Evolutionary conservation across 257 asterid genomes (phyloP), one percentile per base, ranked within the genome.

Genomic region (Fraxinus quadrangulata): DNA sequence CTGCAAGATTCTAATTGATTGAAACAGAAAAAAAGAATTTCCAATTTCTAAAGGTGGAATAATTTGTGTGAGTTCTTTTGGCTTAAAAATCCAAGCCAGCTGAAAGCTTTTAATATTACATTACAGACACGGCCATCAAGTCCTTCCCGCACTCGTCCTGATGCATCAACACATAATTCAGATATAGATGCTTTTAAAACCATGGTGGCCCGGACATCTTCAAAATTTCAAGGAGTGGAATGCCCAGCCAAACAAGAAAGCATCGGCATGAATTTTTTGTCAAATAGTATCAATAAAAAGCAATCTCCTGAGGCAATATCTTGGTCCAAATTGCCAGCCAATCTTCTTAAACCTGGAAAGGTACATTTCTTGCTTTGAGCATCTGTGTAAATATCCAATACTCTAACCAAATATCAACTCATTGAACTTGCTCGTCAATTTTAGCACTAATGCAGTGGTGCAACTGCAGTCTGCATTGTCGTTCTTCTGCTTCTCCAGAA

Each of bases 261-360:
- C 72, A 13, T 71, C 37, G 78, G 82, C 75, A 49, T 45, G 65
- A 88, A 75, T 78, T 67, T 67, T 76, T 76, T 66, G 42, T 19
- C 83, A 1, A 85, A 75, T 70, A 65, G 56, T 74, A 76, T 21
- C 6, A 80, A 67, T 74, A 88, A 87, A 75, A 83, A 81, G 81
- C 89, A 82, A 69, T 77, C 88, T 81, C 75, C 83, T 24, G 91
- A 87, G 80, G 78, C 85, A 34, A 75, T 87, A 81, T 81, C 89
- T 42, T 94, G 97, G 98, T 84, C 97, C 74, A 82, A 74, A 83
- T 83, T 92, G 68, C 97, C 98, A 61, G 37, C 91, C 74, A 76
- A 87, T 37, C 96, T 94, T 78, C 74, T 87, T 28, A 94, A 86
- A 83, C 89, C 92, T 31, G 92, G 89, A 67, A 92, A 92, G 97